Base-by-base conservation (phyloP, 1,284 basidiomycete species). In the Melampsora larici-populina region DNA sequence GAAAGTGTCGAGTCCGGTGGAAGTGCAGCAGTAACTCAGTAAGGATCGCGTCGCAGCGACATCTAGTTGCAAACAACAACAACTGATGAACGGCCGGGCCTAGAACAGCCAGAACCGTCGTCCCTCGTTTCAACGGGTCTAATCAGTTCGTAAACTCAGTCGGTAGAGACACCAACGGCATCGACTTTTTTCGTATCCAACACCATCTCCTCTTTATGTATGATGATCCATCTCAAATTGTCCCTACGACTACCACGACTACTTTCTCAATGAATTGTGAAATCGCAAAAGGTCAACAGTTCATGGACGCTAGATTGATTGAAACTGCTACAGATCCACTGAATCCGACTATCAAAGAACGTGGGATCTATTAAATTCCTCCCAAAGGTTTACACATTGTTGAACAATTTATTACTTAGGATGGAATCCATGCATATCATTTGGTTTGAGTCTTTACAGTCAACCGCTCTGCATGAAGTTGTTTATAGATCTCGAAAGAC, bases 211-310 rank as follows among this genome's bases (percentile, higher is more conserved):
- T n/a, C n/a, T n/a, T n/a, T n/a, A n/a, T n/a, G n/a, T n/a, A n/a
- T 79, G 92, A 93, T 86, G 95, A 99, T 85, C 94, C 94, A 79
- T 90, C 92, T 84, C 90, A 96, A 82, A 94, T 99, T 84, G 91
- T 99, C 82, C 98, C 97, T 81, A 99, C 96, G 0, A 99, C 97
- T 0, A 99, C 97, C 6, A 99, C 96, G 9, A 99, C 97, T 63
- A 99, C 97, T 29, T 99, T 99, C 86, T 95, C 94, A 79, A 99
- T 99, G 97, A 94, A 93, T 80, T 90, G 94, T 81, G 96, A 99
- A 66, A 99, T 99, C 92, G 97, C 97, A 79, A 97, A 97, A 86
- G 94, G 94, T 85, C 96, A 99, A 85, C 95, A 98, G 83, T 99
- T 98, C 83, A 96, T 99, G 92, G 96, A 99, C 81, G 95, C 96